These are phyloP conservation scores for Podaxis pistillaris DNA, from an alignment of 768 basidiomycete genomes.

Conservation along the genomic window DNA sequence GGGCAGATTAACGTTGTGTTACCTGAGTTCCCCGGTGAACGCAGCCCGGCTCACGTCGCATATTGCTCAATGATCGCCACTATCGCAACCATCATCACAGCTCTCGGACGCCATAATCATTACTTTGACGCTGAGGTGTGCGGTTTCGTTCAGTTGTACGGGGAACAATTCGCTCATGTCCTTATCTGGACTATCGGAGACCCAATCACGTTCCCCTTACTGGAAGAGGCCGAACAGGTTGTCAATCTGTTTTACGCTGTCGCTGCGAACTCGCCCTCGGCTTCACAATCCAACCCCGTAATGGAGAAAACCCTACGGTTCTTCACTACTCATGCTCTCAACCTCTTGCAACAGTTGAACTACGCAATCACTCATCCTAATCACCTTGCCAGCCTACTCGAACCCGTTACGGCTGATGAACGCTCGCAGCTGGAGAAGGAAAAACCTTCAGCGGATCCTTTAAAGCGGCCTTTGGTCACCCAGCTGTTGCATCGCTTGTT, in stretches of 20 bases:
- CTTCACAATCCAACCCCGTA: constrained; percentile 45
- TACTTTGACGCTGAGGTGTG: constrained; percentile 85
- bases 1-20: constrained; percentile 68
- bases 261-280: constrained; percentile 51
- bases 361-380: constrained; percentile 91
- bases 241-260: constrained; percentile 78
- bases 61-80: constrained; percentile 87
- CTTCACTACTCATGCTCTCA: constrained; percentile 66
- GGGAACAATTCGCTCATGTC: constrained; percentile 73
- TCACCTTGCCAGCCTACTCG: constrained; percentile 77
- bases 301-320: constrained; percentile 64
- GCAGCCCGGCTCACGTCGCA: constrained; percentile 74
- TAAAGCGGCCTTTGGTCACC: constrained; percentile 70
- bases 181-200: constrained; percentile 83
- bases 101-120: constrained; percentile 63
- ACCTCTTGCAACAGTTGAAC: constrained; percentile 83
- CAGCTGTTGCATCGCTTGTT: constrained; percentile 73
- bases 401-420: constrained; percentile 78
- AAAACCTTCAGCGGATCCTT: constrained; percentile 54
- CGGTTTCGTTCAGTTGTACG: constrained; percentile 82
- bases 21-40: constrained; percentile 70
- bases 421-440: constrained; percentile 68
- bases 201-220: constrained; percentile 66
- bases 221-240: constrained; percentile 84
- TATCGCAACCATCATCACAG: constrained; percentile 65